Base-by-base conservation (phyloP, 1,139 yeast species). In the Diutina mesorugosa region DNA sequence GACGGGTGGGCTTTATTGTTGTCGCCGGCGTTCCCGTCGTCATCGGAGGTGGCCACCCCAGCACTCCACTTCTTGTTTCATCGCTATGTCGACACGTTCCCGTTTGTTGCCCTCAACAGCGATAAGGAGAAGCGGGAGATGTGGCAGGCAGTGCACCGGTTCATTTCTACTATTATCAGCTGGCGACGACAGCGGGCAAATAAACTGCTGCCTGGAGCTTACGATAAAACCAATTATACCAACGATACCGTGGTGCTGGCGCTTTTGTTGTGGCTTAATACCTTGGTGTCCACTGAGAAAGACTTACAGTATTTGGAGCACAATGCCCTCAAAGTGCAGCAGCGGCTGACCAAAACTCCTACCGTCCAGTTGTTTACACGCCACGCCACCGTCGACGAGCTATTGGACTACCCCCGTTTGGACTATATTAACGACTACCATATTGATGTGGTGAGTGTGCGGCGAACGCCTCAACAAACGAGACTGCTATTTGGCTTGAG, bases 131-230 rank as follows among this genome's bases (percentile, higher is more conserved):
- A 81, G 61, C 69, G 70, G 21, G 71, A 72, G 55, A 88, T 91
- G 65, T 91, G 97, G 97, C 81, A 81, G 59, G 76, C 85, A 47
- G 85, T 90, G 0, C 97, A 90, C 67, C 83, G 83, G 47, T 90
- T 90, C 65, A 78, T 87, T 63, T 95, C 89, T 65, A 80, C 84
- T 58, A 84, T 91, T 69, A 87, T 30, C n/a, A 16, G 21, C 9
- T n/a, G 87, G 66, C 70, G 77, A 38, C 83, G 87, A 66, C 81
- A 82, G 50, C 80, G 90, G n/a, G 68, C 74, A 57, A 81, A 87
- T 61, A 79, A 87, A 21, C 78, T 86, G 93, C 61, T 73, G 87
- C 47, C 89, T 86, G 18, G 83, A 84, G 60, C 72, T 80, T 45
- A 85, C 96, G 2, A 16, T 5, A 90, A 90, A 65, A 76, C 97